Conservation (phyloP, 1,284 basidiomycete genomes). For the Rugosomyces carneus region DNA sequence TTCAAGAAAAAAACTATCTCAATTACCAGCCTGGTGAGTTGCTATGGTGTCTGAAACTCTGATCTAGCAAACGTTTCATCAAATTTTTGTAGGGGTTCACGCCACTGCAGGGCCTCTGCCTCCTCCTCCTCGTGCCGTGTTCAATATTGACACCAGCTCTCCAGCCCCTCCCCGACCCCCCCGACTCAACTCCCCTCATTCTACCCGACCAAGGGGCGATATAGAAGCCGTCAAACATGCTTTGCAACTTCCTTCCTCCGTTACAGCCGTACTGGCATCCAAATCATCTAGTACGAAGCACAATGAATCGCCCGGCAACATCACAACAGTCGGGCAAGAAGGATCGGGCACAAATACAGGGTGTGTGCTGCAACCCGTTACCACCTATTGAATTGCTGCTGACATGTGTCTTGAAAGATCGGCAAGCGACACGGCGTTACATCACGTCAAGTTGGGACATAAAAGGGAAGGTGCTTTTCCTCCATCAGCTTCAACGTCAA, state of each 20-base stretch:
- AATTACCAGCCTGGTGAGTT: constrained; percentile 51
- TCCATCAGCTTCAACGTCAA: constrained; percentile 34
- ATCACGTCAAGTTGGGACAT: constrained; percentile 34
- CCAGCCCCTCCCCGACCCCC: constrained; percentile 63
- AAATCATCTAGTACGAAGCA: constrained; percentile 10
- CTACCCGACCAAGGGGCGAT: constrained; percentile 32
- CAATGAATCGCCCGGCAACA: constrained; percentile 8
- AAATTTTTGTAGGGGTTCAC: constrained; percentile 42
- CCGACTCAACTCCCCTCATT: constrained; percentile 49
- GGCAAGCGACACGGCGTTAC: constrained; percentile 8
- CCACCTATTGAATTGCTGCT: constrained; percentile 3
- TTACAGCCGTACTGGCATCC: constrained; percentile 38
- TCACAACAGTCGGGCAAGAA: not conserved
- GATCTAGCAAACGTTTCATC: constrained; percentile 6
- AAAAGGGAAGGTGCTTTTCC: constrained; percentile 64
- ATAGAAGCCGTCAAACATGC: constrained; percentile 50
- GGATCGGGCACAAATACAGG: constrained; percentile 5
- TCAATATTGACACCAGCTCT: constrained; percentile 36
- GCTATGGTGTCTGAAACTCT: not conserved
- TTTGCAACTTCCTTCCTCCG: constrained; percentile 50
- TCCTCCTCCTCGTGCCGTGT: constrained; percentile 52
- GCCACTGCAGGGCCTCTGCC: constrained; percentile 68
- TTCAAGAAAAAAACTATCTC: constrained; percentile 33
- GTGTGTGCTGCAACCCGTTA: constrained; percentile 8
- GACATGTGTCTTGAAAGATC: constrained; percentile 12